Evolutionary conservation across 306 rosid species (phyloP).

Genomic region (Quercus variabilis): DNA sequence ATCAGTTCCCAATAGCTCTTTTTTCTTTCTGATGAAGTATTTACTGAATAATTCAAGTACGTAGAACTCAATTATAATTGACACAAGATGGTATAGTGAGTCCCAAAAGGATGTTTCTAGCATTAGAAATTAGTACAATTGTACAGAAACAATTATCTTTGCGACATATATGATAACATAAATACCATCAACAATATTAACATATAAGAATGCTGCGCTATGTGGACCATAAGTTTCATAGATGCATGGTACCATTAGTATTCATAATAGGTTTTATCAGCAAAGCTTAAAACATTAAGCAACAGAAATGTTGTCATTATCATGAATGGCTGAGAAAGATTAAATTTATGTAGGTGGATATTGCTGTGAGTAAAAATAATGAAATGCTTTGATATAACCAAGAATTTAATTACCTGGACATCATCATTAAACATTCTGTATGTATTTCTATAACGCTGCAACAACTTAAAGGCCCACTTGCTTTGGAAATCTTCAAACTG

Average conservation of each 20-base stretch:
- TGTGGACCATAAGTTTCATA: neutral
- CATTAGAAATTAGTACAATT: neutral
- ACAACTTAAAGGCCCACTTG: constrained; percentile 98
- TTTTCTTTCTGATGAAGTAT: neutral
- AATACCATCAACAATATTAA: neutral
- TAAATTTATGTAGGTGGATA: neutral
- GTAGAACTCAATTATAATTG: neutral
- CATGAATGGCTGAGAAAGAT: too few species aligned
- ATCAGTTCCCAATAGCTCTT: neutral
- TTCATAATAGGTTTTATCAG: neutral
- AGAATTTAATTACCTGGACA: constrained; percentile 69
- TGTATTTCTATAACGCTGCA: constrained; percentile 84
- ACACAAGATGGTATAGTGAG: neutral
- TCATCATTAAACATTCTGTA: constrained; percentile 99
- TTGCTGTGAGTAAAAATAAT: neutral
- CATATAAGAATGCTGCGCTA: neutral
- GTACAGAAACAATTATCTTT: neutral
- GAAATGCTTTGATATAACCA: neutral
- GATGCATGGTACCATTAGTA: neutral
- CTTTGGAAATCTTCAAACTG: constrained; percentile 99
- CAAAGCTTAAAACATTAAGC: neutral
- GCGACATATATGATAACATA: neutral
- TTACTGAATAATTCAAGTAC: neutral
- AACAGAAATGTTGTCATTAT: neutral
- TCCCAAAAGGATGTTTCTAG: neutral